Evolutionary conservation across 192 early-diverging fungal species (phyloP).

Genomic region (Backusella morwellensis): DNA sequence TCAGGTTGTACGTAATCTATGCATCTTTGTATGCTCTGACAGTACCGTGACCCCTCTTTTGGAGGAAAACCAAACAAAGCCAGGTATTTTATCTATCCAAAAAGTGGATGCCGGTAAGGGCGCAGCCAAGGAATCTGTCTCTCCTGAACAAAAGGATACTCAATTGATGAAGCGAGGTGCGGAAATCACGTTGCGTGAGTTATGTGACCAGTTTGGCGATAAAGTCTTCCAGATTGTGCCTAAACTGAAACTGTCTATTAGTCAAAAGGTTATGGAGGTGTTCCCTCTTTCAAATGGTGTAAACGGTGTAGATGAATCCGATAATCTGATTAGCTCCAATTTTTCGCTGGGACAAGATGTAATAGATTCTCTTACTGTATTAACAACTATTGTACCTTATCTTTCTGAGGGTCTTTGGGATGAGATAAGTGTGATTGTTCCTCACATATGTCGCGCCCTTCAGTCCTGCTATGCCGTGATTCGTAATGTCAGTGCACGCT

Average conservation of each 20-base stretch:
- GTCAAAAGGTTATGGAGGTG: slow-evolving; percentile 41
- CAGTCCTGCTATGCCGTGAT: slow-evolving; percentile 70
- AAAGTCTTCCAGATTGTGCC: slow-evolving; percentile 68
- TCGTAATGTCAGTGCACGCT: slow-evolving; percentile 74
- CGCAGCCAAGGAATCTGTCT: slow-evolving; percentile 31
- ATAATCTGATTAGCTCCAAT: slow-evolving; percentile 17
- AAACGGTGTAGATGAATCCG: slow-evolving; percentile 26
- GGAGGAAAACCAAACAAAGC: slow-evolving; percentile 41
- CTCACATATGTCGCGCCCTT: slow-evolving; percentile 62
- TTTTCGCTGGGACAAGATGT: slow-evolving; percentile 57
- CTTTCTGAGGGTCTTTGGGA: slow-evolving; percentile 52
- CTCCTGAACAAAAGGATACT: slow-evolving; percentile 41
- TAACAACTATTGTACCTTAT: slow-evolving; percentile 62
- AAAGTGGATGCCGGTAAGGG: slow-evolving; percentile 39
- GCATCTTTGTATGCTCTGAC: slow-evolving; percentile 83
- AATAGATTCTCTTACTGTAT: slow-evolving; percentile 75
- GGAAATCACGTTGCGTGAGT: slow-evolving; percentile 52
- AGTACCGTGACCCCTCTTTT: slow-evolving; percentile 65
- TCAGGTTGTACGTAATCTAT: slow-evolving; percentile 88
- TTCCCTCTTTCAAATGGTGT: slow-evolving; percentile 27
- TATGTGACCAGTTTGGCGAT: slow-evolving; percentile 66
- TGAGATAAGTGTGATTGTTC: slow-evolving; percentile 51
- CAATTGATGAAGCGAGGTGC: slow-evolving; percentile 69
- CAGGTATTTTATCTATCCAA: slow-evolving; percentile 52
- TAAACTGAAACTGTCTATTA: slow-evolving; percentile 66